Evolutionary conservation across 371 early-diverging fungal genomes (phyloP).

Genomic region (Mucor circinelloides): DNA sequence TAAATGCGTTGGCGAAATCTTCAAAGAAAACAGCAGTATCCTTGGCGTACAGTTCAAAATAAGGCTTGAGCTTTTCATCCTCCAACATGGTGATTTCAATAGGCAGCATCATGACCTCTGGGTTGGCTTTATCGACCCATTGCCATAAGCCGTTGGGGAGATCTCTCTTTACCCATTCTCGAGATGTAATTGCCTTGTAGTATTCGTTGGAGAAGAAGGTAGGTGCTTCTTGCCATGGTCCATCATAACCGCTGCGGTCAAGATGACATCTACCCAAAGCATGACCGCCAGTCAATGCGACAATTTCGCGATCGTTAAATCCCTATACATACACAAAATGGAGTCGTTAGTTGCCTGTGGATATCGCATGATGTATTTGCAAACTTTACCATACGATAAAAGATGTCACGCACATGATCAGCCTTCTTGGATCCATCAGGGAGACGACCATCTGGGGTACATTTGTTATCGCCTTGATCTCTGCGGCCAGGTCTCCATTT

Average conservation of each 20-base stretch:
- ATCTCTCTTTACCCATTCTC: conserved; percentile 82
- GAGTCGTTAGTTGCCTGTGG: too few relatives aligned
- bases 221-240: conserved; percentile 92
- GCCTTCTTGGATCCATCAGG: conserved; percentile 79
- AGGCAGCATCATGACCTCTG: conserved; percentile 85
- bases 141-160: conserved; percentile 74
- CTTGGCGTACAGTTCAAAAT: conserved; percentile 77
- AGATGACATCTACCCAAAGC: conserved; percentile 95
- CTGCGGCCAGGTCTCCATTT: conserved; percentile 79
- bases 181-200: conserved; percentile 76
- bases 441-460: conserved; percentile 81
- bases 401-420: conserved; percentile 68
- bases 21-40: conserved; percentile 72
- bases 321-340: too few relatives aligned
- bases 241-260: conserved; percentile 84
- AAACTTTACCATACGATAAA: conserved; percentile 63
- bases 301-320: conserved; percentile 95
- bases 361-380: background rate
- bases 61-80: conserved; percentile 63
- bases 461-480: conserved; percentile 56
- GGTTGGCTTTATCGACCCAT: conserved; percentile 66
- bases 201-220: conserved; percentile 89
- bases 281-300: conserved; percentile 92
- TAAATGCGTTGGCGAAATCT: conserved; percentile 81
- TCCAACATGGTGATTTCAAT: conserved; percentile 75